Percentiles rank a stretch among this genome's conserved stretches.
These are phyloP conservation scores for Bacidia gigantensis DNA, from an alignment of 495 filamentous ascomycete species.

Conservation along the genomic window DNA sequence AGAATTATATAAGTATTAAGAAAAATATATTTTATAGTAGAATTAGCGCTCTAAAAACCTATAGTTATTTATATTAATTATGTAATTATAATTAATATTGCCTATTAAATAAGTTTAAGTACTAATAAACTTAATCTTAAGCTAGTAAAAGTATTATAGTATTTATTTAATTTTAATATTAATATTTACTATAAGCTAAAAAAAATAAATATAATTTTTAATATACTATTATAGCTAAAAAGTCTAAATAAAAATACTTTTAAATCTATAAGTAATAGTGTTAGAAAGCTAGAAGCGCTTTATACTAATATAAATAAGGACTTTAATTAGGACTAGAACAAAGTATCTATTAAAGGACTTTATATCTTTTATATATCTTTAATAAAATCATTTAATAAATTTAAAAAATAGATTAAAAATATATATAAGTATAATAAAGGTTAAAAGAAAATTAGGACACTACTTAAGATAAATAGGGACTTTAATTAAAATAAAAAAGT, in stretches of 20 bases:
- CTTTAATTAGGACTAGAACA: background rate
- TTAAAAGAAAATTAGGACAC: no score
- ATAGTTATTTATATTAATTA: no score
- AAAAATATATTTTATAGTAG: no score
- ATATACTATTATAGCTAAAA: no score
- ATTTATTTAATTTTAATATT: background rate
- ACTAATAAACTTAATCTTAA: background rate
- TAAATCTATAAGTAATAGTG: background rate
- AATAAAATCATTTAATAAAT: no score
- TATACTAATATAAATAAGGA: background rate
- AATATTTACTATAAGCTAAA: no score
- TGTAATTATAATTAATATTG: background rate
- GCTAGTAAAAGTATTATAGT: background rate
- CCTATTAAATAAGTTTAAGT: background rate
- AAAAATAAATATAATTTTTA: background rate
- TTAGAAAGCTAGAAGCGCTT: background rate
- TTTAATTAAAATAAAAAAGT: background rate
- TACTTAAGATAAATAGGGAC: background rate
- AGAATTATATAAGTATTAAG: no score
- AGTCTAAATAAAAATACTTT: background rate
- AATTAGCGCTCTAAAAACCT: no score
- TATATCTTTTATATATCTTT: no score
- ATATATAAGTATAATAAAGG: no score
- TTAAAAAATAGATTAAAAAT: no score
- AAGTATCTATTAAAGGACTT: no score